Evolutionary conservation across 2,329 filamentous ascomycete species (phyloP), one percentile per base, ranked within the genome.

Genomic region (Corynespora cassiicola): DNA sequence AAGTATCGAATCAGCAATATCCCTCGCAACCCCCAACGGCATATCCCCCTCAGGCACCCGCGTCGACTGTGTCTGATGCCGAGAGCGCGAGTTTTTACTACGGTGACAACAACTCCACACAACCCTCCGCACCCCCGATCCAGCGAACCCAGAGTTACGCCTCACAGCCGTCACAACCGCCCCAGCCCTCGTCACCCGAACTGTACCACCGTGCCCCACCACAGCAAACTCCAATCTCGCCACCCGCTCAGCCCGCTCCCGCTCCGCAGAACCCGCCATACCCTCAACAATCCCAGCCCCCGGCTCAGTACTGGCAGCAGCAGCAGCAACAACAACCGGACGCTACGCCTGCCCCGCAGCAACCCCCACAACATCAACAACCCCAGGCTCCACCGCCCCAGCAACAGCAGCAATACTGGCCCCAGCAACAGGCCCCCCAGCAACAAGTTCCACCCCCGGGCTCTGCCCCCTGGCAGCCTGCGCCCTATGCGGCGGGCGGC

Each of bases 401-500:
- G 19, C 59, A 61, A 34, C 57, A 50, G 32, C n/a, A n/a, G n/a
- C n/a, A n/a, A n/a, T n/a, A n/a, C n/a, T n/a, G n/a, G n/a, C n/a
- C n/a, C n/a, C 61, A 66, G 31, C 59, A 61, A 19, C 66, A 68
- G 30, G 65, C 59, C 21, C 64, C 61, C 7, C 61, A 51, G 2
- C 54, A 56, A 26, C 53, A 58, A 34, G 50, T 59, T 19, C 36
- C 42, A 27, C 36, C 51, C 11, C 40, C 51, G 5, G 53, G 53
- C 15, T 53, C 52, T 8, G 54, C 57, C 9, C 51, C 57, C 14
- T 66, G 63, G 50, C 65, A 65, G 14, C 61, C 61, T 3, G 65
- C 61, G 10, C 68, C 65, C 4, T 69, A 65, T 69, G 50, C 71
- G 52, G 51, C 63, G 58, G 48, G 69, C 58, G 40, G 65, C 48